Conservation (phyloP, 1,284 basidiomycete genomes). For the Ustilago cynodontis region DNA sequence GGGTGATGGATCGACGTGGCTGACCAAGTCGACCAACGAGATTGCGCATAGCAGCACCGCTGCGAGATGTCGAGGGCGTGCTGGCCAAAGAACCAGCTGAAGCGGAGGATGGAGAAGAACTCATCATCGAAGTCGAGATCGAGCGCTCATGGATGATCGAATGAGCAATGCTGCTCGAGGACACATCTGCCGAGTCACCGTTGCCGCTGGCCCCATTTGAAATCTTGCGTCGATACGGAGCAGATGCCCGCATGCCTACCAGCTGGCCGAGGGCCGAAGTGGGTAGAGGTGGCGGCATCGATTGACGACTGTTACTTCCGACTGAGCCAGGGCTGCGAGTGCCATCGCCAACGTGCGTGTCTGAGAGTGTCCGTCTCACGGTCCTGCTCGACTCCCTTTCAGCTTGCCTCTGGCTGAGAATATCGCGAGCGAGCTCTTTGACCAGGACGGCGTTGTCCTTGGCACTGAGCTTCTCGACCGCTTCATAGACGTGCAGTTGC, state of each 20-base stretch:
- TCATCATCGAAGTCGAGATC: conserved; percentile 17
- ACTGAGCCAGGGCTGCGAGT: conserved; percentile 13
- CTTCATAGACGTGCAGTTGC: conserved; percentile 55
- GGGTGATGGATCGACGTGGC: conserved; percentile 37
- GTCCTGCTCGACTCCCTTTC: conserved; percentile 27
- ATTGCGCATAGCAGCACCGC: conserved; percentile 44
- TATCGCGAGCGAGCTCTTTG: conserved; percentile 64
- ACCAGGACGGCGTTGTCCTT: conserved; percentile 75
- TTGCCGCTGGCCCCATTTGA: conserved; percentile 34
- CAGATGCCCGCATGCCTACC: conserved; percentile 35
- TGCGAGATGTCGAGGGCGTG: conserved; percentile 15
- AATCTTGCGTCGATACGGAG: conserved; percentile 49
- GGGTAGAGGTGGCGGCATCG: conserved; percentile 26
- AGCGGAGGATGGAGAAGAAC: conserved; percentile 20
- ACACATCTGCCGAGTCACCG: conserved; percentile 22
- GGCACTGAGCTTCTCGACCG: conserved; percentile 54
- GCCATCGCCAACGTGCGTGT: conserved; percentile 42
- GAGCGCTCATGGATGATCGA: conserved; percentile 46
- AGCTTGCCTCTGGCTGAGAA: conserved; percentile 43
- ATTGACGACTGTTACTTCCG: conserved; percentile 17
- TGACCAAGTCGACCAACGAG: conserved; percentile 40
- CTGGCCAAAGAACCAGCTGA: conserved; percentile 12
- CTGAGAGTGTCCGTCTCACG: conserved; percentile 49
- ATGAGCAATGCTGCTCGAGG: conserved; percentile 28
- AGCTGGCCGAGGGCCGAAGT: conserved; percentile 26